phyloP scores from a whole-genome alignment of 306 rosid species.

The Dryas drummondii region DNA sequence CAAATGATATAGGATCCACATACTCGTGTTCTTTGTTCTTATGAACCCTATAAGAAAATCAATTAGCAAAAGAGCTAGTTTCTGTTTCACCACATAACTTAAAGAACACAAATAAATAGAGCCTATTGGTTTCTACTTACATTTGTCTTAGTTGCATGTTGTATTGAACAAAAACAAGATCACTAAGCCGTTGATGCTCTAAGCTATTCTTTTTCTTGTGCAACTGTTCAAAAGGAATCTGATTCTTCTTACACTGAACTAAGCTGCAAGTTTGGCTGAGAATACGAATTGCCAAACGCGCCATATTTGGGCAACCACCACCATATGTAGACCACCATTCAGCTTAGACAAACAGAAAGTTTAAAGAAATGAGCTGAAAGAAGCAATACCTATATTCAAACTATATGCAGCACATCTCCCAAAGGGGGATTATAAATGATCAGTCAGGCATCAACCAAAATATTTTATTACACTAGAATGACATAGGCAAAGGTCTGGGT shows the following conservation, averaged over 20 bases:
- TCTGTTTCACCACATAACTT: neutral
- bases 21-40: slow-evolving; percentile 47
- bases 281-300: slow-evolving; percentile 55
- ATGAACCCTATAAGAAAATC: slow-evolving; percentile 38
- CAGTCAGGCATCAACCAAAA: neutral
- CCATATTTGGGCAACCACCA: slow-evolving; percentile 68
- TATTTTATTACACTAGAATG: neutral
- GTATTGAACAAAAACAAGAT: slow-evolving; percentile 61
- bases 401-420: slow-evolving; percentile 1
- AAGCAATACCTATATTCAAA: neutral
- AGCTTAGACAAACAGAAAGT: slow-evolving; percentile 36
- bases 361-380: neutral
- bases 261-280: slow-evolving; percentile 73
- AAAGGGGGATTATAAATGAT: neutral
- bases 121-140: slow-evolving; percentile 25
- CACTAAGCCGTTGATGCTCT: slow-evolving; percentile 63
- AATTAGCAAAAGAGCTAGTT: slow-evolving; percentile 9
- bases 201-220: slow-evolving; percentile 52
- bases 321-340: slow-evolving; percentile 93
- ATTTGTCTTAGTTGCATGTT: slow-evolving; percentile 34
- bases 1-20: slow-evolving; percentile 55
- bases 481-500: neutral
- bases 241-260: slow-evolving; percentile 43
- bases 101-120: neutral
- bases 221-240: slow-evolving; percentile 48